Percentiles rank a stretch among this genome's conserved stretches.
These are phyloP conservation scores for Kazachstania taianensis DNA, from an alignment of 805 yeast genomes.

Conservation along the genomic window DNA sequence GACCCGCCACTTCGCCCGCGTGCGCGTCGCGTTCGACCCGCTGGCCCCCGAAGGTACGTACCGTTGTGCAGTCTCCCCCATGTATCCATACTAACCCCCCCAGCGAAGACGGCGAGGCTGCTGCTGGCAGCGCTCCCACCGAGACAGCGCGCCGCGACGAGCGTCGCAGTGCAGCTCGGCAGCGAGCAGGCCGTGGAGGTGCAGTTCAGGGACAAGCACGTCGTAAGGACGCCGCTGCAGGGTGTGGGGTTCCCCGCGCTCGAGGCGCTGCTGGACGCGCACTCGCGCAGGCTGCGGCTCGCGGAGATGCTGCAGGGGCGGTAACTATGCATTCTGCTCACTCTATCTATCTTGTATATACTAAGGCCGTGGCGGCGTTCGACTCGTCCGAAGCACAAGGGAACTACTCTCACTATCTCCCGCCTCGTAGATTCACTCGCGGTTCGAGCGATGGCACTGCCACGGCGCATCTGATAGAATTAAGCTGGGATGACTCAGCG, in stretches of 20 bases:
- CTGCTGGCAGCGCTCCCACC: slow-evolving; percentile 78
- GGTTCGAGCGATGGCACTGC: too few species aligned
- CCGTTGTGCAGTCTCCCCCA: background rate
- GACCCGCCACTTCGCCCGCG: slow-evolving; percentile 78
- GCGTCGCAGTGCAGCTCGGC: slow-evolving; percentile 36
- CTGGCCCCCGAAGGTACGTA: slow-evolving; percentile 50
- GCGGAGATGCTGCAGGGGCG: slow-evolving; percentile 54
- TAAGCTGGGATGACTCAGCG: too few species aligned
- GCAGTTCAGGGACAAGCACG: slow-evolving; percentile 70
- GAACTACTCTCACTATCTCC: too few species aligned
- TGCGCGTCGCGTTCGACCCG: slow-evolving; percentile 71
- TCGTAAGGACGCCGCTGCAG: slow-evolving; percentile 57
- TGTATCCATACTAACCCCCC: background rate
- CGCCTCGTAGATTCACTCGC: too few species aligned
- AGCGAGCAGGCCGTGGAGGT: slow-evolving; percentile 68
- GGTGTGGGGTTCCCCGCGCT: slow-evolving; percentile 48
- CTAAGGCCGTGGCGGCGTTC: too few species aligned
- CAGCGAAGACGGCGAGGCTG: slow-evolving; percentile 63
- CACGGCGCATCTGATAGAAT: too few species aligned
- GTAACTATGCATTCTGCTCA: too few species aligned
- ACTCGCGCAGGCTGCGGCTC: slow-evolving; percentile 68
- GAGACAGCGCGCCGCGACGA: slow-evolving; percentile 50
- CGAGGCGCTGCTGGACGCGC: slow-evolving; percentile 66
- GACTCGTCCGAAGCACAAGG: too few species aligned
- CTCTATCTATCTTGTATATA: too few species aligned